phyloP scores from a whole-genome alignment of 495 filamentous ascomycete genomes.

The Recurvomyces mirabilis region DNA sequence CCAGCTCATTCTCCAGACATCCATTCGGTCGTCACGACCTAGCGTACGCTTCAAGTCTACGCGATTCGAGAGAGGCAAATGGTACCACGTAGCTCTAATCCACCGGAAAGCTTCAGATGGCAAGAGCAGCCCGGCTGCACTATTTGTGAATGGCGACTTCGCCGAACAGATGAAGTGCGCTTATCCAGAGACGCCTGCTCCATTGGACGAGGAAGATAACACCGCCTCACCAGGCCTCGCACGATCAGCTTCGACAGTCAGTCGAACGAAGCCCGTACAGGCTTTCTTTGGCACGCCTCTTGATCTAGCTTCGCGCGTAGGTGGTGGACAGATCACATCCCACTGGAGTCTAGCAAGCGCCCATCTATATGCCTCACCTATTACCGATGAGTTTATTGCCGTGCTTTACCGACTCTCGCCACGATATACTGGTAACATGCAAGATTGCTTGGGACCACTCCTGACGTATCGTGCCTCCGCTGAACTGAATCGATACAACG shows the following conservation, averaged over 20 bases:
- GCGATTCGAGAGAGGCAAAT: conserved; percentile 57
- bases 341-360: conserved; percentile 82
- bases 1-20: conserved; percentile 93
- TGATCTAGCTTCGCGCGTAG: conserved; percentile 72
- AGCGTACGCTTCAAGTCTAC: conserved; percentile 87
- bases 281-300: conserved; percentile 89
- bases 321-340: conserved; percentile 61
- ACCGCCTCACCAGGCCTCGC: conserved; percentile 2
- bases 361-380: conserved; percentile 74
- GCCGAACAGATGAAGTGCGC: conserved; percentile 80
- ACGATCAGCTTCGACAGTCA: no score
- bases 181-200: conserved; percentile 64
- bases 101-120: conserved; percentile 64
- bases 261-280: conserved; percentile 52
- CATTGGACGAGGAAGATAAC: conserved; percentile 35
- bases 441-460: conserved; percentile 90
- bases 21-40: conserved; percentile 70
- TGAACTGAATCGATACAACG: conserved; percentile 77
- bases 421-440: conserved; percentile 88
- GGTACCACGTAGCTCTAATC: conserved; percentile 87
- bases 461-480: conserved; percentile 96
- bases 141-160: conserved; percentile 90
- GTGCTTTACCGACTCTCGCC: conserved; percentile 84
- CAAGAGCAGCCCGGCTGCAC: conserved; percentile 65
- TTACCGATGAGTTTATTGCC: conserved; percentile 84